Evolutionary conservation across 768 basidiomycete genomes (phyloP), one percentile per base, ranked within the genome.

Genomic region (Pleurotus djamor): DNA sequence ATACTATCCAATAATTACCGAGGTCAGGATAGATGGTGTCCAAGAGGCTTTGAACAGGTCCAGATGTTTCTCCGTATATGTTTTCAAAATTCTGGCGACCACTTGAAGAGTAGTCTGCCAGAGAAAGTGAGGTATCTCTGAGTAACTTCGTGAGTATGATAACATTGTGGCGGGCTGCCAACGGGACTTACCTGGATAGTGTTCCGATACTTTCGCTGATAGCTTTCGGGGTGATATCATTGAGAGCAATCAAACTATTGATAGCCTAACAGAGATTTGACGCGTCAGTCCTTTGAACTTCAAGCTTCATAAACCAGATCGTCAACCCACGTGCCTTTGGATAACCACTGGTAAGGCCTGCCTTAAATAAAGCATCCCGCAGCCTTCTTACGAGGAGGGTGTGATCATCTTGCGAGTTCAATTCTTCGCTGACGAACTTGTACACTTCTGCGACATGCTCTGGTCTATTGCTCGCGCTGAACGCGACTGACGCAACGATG

Each of bases 331-430:
- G n/a, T n/a, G n/a, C n/a, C n/a, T 79, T 83, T 2, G 86, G 79
- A 64, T 82, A 84, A 6, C 87, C 88, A 56, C 75, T 74, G 16
- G 81, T 74, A 62, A 86, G 65, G 3, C 84, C 87, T 4, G 82
- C 77, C 66, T 87, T 87, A 71, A 89, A 81, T 4, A 89, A 61
- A 0, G 80, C 82, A 60, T 89, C 88, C 34, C 85, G 74, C n/a
- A 88, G 68, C 63, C 79, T 85, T 56, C 80, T 76, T 41, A 81
- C 81, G 2, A 88, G 72, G 6, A 75, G 48, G 21, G 74, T 65
- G 44, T 69, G 73, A 58, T 84, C 76, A 14, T 73, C 67, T 6
- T 70, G 54, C 1, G 63, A 66, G 9, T 74, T 70, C 0, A 85
- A 69, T 49, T 85, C 82, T 2, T 72, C 58, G 48, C 84, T 64